Conservation (phyloP, 2,329 filamentous ascomycete genomes). For the Alternaria postmessia region DNA sequence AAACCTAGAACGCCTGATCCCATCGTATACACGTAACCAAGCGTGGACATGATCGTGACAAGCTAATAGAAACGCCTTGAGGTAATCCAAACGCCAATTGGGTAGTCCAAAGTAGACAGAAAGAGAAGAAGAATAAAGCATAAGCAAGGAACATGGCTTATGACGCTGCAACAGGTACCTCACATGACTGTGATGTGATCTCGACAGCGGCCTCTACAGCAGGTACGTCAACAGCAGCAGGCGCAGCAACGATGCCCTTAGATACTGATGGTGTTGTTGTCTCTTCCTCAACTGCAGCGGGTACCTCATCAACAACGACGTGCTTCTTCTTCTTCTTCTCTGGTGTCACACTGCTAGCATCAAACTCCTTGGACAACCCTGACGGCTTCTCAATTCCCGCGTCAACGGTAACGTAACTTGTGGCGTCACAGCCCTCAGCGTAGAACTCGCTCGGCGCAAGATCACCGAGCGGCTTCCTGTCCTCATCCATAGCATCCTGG, state of each 20-base stretch:
- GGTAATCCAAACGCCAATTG: background rate
- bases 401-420: slow-evolving; percentile 48
- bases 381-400: slow-evolving; percentile 46
- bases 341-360: slow-evolving; percentile 25
- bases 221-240: background rate
- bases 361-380: slow-evolving; percentile 46
- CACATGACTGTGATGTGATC: background rate
- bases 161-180: slow-evolving; percentile 1
- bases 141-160: background rate
- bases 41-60: background rate
- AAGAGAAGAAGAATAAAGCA: background rate
- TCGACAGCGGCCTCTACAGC: background rate
- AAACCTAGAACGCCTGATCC: background rate
- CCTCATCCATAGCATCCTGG: slow-evolving; percentile 53
- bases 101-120: background rate
- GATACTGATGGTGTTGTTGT: background rate
- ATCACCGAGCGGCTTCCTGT: slow-evolving; percentile 49
- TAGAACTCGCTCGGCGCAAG: slow-evolving; percentile 51
- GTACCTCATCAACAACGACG: background rate
- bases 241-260: background rate
- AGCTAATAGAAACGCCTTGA: background rate
- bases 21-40: background rate
- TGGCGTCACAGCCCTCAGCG: slow-evolving; percentile 47
- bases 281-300: background rate
- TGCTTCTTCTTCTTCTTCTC: slow-evolving; percentile 19